Evolutionary conservation across 805 yeast genomes (phyloP).

Genomic region (Yamadazyma nakazawae): DNA sequence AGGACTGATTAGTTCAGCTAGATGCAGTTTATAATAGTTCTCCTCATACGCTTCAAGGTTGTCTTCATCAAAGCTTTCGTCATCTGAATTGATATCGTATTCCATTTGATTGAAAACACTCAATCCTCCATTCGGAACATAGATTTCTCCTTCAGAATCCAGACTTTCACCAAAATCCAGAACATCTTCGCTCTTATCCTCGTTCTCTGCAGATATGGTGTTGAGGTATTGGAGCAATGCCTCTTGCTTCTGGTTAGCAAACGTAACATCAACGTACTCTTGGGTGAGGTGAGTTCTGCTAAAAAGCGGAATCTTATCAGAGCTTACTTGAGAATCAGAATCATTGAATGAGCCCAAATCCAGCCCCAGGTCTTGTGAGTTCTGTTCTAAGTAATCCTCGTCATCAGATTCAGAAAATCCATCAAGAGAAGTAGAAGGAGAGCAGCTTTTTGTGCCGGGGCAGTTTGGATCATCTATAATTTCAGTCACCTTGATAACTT

Average conservation of each 20-base stretch:
- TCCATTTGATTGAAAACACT: background rate
- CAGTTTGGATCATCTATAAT: background rate
- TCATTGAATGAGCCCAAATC: too few species aligned
- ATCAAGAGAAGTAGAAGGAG: too few species aligned
- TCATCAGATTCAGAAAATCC: too few species aligned
- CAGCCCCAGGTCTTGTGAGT: too few species aligned
- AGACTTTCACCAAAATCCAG: background rate
- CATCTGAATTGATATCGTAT: background rate
- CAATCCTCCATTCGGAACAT: background rate
- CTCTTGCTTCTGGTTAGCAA: conserved; percentile 4
- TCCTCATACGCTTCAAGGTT: background rate
- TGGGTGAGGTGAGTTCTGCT: background rate
- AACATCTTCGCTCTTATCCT: too few species aligned
- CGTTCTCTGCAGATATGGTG: background rate
- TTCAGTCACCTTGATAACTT: background rate
- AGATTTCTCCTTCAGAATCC: background rate
- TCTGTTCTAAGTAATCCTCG: too few species aligned
- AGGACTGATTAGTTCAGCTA: background rate
- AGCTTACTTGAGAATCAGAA: background rate
- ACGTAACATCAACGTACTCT: background rate
- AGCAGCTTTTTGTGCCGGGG: too few species aligned
- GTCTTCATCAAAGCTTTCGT: conserved; percentile 4
- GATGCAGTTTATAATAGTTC: background rate
- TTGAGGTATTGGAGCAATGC: conserved; percentile 1
- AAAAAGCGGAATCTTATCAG: background rate